Percentiles rank a stretch among this genome's conserved stretches.
These are phyloP conservation scores for Wickerhamomyces queroliae DNA, from an alignment of 805 yeast genomes.

Conservation along the genomic window DNA sequence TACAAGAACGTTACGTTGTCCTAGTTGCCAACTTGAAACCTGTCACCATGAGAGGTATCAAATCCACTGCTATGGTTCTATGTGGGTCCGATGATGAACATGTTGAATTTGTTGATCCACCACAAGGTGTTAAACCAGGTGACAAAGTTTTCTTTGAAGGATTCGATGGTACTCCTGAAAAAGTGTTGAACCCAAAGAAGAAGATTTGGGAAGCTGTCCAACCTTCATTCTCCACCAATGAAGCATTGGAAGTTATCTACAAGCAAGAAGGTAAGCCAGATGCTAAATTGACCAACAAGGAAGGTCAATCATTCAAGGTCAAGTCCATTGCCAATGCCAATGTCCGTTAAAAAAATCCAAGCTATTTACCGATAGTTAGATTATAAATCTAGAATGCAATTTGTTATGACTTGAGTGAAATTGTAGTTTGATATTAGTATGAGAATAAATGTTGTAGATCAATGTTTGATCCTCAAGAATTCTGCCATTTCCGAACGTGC, in stretches of 20 bases:
- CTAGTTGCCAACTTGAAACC: constrained; percentile 96
- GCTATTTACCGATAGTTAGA: background rate
- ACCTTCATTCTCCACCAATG: constrained; percentile 83
- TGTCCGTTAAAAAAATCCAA: constrained; percentile 50
- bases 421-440: no score
- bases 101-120: constrained; percentile 94
- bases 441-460: no score
- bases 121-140: constrained; percentile 89
- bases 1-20: constrained; percentile 91
- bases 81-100: constrained; percentile 76
- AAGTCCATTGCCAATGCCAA: constrained; percentile 67
- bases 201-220: constrained; percentile 95
- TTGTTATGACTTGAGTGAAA: no score
- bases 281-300: constrained; percentile 67
- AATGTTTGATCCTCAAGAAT: no score
- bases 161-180: constrained; percentile 82
- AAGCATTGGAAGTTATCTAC: constrained; percentile 69
- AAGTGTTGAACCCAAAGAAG: constrained; percentile 95
- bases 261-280: constrained; percentile 68
- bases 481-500: no score
- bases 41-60: constrained; percentile 95
- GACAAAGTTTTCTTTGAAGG: constrained; percentile 95
- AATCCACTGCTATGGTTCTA: constrained; percentile 93
- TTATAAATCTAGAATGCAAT: background rate
- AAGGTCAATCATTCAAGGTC: constrained; percentile 74